Percentiles rank a stretch among this genome's conserved stretches.
phyloP scores from a whole-genome alignment of 768 basidiomycete species.

The Suillus paluster region DNA sequence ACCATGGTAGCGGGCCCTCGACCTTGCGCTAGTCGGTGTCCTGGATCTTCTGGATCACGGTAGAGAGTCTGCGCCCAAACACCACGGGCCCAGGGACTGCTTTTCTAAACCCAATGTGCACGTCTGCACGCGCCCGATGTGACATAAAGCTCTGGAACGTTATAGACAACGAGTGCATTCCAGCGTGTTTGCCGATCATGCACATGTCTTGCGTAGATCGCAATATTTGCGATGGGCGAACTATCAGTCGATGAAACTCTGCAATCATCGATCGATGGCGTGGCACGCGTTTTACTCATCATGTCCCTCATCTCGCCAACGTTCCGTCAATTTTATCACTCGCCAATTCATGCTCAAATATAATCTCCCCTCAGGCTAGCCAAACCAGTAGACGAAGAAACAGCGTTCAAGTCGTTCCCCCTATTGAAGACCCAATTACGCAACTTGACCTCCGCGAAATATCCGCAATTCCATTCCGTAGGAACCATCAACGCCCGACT shows the following conservation, averaged over 20 bases:
- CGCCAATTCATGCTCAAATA: background rate
- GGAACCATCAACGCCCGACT: background rate
- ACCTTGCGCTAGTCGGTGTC: background rate
- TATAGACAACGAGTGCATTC: background rate
- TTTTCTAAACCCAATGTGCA: background rate
- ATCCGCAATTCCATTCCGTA: background rate
- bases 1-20: background rate
- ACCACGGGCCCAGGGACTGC: background rate
- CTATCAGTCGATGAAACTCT: background rate
- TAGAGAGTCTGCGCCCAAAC: background rate
- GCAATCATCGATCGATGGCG: background rate
- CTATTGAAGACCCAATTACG: background rate
- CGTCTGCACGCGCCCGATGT: background rate
- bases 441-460: too few species aligned
- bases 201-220: background rate
- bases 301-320: background rate
- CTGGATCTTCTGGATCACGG: background rate
- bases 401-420: too few species aligned
- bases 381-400: background rate
- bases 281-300: background rate
- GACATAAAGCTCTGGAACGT: background rate
- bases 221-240: background rate
- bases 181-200: background rate
- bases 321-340: background rate
- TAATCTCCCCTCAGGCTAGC: background rate